These are phyloP conservation scores for Diaporthe humulicola DNA, from an alignment of 2,329 filamentous ascomycete species.

Conservation along the genomic window DNA sequence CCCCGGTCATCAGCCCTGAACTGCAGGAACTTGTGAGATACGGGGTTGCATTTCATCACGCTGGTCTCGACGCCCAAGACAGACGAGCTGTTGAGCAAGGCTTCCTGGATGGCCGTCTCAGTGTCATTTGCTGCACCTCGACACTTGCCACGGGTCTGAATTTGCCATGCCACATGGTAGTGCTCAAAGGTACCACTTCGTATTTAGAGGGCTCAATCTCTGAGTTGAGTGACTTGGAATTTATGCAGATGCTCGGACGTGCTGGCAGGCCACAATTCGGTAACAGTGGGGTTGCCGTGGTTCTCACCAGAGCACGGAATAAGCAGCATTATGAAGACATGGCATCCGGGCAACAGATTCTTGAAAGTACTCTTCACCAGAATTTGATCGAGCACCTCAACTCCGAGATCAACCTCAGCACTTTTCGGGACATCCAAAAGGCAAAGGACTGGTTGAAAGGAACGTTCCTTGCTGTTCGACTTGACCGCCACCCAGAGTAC, in stretches of 20 bases:
- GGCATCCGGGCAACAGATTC: slow-evolving; percentile 77
- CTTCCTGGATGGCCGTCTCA: slow-evolving; percentile 79
- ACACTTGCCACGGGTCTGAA: slow-evolving; percentile 89
- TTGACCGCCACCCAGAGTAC: slow-evolving; percentile 77
- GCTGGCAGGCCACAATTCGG: slow-evolving; percentile 89
- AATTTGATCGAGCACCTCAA: slow-evolving; percentile 89
- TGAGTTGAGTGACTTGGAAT: slow-evolving; percentile 85
- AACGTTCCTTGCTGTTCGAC: slow-evolving; percentile 83
- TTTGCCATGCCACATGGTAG: slow-evolving; percentile 84
- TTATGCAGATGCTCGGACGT: slow-evolving; percentile 92
- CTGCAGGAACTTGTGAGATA: slow-evolving; percentile 63
- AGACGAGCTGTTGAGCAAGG: slow-evolving; percentile 74
- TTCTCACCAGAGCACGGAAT: slow-evolving; percentile 79
- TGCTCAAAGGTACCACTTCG: slow-evolving; percentile 83
- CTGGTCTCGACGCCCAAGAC: slow-evolving; percentile 76
- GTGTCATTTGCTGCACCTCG: slow-evolving; percentile 88
- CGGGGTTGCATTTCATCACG: slow-evolving; percentile 87
- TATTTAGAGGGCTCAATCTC: slow-evolving; percentile 72
- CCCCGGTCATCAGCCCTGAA: slow-evolving; percentile 70
- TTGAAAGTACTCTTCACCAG: slow-evolving; percentile 84
- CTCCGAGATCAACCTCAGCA: slow-evolving; percentile 83
- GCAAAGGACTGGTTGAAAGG: slow-evolving; percentile 82
- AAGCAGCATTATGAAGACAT: slow-evolving; percentile 78
- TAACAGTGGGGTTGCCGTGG: slow-evolving; percentile 79
- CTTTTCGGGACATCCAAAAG: slow-evolving; percentile 72